Percentiles rank a stretch among this genome's conserved stretches.
Conservation (phyloP, 805 yeast genomes). For the Nakazawaea ambrosiae region DNA sequence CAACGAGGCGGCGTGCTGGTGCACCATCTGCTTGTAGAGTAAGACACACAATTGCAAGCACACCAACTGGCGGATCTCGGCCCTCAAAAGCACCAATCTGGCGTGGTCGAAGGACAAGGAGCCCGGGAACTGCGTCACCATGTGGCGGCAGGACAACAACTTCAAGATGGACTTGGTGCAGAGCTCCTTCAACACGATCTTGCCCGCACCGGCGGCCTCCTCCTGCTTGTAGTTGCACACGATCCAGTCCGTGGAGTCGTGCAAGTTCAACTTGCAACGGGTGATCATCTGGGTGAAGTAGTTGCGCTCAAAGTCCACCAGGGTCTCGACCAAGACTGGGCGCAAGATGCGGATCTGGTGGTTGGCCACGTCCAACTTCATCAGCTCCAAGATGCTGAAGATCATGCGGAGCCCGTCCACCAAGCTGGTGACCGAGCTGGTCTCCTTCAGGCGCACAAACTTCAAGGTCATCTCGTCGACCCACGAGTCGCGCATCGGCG, state of each 20-base stretch:
- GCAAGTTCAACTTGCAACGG: conserved; percentile 53
- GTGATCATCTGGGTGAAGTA: conserved; percentile 52
- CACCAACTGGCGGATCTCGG: conserved; percentile 80
- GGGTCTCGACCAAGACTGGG: conserved; percentile 79
- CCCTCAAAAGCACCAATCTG: conserved; percentile 66
- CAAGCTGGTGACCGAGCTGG: conserved; percentile 39
- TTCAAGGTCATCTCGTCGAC: conserved; percentile 72
- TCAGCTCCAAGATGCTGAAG: conserved; percentile 82
- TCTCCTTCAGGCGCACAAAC: conserved; percentile 39
- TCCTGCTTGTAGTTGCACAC: conserved; percentile 24
- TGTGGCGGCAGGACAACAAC: conserved; percentile 67
- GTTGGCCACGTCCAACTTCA: conserved; percentile 93
- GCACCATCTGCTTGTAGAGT: conserved; percentile 61
- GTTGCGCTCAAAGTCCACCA: conserved; percentile 83
- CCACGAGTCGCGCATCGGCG: conserved; percentile 92
- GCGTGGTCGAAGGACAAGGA: conserved; percentile 82
- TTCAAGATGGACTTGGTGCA: conserved; percentile 50
- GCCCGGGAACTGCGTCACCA: conserved; percentile 78
- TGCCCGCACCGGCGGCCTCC: conserved; percentile 12
- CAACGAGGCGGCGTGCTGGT: conserved; percentile 23
- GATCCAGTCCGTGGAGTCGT: conserved; percentile 64
- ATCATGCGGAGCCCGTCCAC: conserved; percentile 73
- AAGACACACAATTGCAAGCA: conserved; percentile 71
- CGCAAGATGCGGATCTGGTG: conserved; percentile 84
- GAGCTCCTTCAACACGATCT: conserved; percentile 26